phyloP scores from a whole-genome alignment of 768 basidiomycete species.

The Porphyrellus cyaneotinctus region DNA sequence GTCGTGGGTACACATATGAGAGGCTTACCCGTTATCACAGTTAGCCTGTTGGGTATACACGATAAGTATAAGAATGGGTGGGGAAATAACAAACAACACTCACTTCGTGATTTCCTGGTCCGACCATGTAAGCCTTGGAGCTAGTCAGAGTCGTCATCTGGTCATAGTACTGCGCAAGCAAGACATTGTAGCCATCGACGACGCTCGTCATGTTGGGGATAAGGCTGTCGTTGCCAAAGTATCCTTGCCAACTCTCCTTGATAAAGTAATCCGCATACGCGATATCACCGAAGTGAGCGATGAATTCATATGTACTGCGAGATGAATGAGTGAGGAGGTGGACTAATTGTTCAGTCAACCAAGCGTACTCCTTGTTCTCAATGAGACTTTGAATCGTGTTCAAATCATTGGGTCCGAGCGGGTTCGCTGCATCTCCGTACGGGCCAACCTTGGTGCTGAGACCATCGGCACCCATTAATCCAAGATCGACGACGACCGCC shows the following conservation, averaged over 20 bases:
- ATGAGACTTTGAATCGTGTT: constrained; percentile 29
- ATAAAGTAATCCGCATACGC: constrained; percentile 30
- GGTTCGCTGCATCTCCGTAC: constrained; percentile 17
- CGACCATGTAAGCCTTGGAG: constrained; percentile 27
- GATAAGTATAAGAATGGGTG: neutral
- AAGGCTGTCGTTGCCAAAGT: constrained; percentile 26
- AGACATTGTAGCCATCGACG: constrained; percentile 21
- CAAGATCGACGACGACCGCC: constrained; percentile 26
- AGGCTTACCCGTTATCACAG: constrained; percentile 27
- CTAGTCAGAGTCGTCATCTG: constrained; percentile 25
- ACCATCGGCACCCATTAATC: constrained; percentile 27
- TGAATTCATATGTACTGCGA: constrained; percentile 23
- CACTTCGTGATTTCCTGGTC: constrained; percentile 24
- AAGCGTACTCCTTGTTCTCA: constrained; percentile 25
- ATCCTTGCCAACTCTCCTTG: constrained; percentile 29
- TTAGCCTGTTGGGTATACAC: constrained; percentile 16
- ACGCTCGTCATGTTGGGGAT: constrained; percentile 25
- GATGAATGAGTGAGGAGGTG: neutral
- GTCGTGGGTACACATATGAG: neutral
- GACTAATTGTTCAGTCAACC: neutral
- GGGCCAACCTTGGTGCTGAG: constrained; percentile 30
- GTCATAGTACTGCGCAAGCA: constrained; percentile 28
- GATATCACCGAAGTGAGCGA: constrained; percentile 26
- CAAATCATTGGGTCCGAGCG: constrained; percentile 24
- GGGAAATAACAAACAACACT: neutral